A percentile compares a stretch with the other conserved stretches of the same genome.
phyloP scores from a whole-genome alignment of 768 basidiomycete genomes.

The Suillus luteus region DNA sequence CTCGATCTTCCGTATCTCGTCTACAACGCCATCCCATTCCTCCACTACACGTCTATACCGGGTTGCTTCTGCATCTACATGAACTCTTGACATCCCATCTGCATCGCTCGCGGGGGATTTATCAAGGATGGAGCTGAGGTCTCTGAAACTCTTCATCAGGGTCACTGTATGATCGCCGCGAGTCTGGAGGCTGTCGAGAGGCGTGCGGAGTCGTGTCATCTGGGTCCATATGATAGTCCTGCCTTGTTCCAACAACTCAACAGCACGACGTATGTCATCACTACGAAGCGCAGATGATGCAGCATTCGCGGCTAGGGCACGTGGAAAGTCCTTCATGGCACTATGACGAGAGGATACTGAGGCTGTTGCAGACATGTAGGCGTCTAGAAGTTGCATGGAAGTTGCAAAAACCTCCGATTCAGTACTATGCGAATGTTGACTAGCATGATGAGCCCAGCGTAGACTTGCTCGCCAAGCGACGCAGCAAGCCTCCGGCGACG shows the following conservation, averaged over 20 bases:
- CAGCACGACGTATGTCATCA: too few species aligned
- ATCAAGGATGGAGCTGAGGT: slow-evolving; percentile 15
- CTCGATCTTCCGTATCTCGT: slow-evolving; percentile 1
- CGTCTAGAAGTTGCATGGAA: slow-evolving; percentile 7
- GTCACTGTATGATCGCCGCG: background rate
- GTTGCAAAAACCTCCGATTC: slow-evolving; percentile 4
- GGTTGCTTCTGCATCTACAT: slow-evolving; percentile 5
- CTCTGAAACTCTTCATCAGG: slow-evolving; percentile 14
- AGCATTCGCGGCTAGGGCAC: slow-evolving; percentile 1
- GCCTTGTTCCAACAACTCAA: too few species aligned
- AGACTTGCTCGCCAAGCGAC: background rate
- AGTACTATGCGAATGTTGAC: slow-evolving; percentile 4
- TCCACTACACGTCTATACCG: slow-evolving; percentile 15
- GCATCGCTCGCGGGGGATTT: background rate
- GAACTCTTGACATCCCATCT: background rate
- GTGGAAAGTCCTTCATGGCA: background rate
- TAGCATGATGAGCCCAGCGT: slow-evolving; percentile 1
- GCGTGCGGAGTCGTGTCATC: slow-evolving; percentile 25
- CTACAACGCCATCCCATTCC: slow-evolving; percentile 9
- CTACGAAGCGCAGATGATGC: background rate
- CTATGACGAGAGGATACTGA: slow-evolving; percentile 6
- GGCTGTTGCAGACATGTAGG: slow-evolving; percentile 1
- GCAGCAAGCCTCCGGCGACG: background rate
- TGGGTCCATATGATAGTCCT: slow-evolving; percentile 27
- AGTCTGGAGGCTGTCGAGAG: slow-evolving; percentile 25